Conservation (phyloP, 2,329 filamentous ascomycete species). For the Malbranchea zuffiana region DNA sequence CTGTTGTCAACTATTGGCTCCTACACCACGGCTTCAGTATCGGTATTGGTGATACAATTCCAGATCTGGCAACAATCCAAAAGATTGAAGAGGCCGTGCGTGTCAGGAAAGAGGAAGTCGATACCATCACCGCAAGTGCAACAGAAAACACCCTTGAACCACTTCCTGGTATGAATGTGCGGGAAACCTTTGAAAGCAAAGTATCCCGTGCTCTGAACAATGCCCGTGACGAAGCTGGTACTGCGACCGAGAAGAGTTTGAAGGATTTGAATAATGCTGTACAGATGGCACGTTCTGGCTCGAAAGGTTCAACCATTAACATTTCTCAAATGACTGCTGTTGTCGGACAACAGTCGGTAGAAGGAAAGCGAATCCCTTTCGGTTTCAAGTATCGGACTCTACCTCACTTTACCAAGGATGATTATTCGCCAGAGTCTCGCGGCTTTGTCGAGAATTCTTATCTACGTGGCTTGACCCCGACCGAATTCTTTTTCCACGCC, state of each 20-base stretch:
- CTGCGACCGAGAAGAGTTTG: slow-evolving; percentile 77
- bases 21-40: slow-evolving; percentile 95
- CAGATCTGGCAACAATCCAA: slow-evolving; percentile 70
- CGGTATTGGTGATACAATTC: slow-evolving; percentile 95
- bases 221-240: slow-evolving; percentile 93
- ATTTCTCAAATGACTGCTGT: slow-evolving; percentile 99
- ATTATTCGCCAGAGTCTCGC: slow-evolving; percentile 92
- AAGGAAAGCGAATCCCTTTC: slow-evolving; percentile 97
- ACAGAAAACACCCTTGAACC: slow-evolving; percentile 81
- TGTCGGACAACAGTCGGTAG: slow-evolving; percentile 94
- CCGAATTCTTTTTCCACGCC: slow-evolving; percentile 98
- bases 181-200: slow-evolving; percentile 96
- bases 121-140: slow-evolving; percentile 61
- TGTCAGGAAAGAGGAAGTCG: slow-evolving; percentile 70
- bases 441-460: slow-evolving; percentile 99
- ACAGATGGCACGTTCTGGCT: slow-evolving; percentile 90
- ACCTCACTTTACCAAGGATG: slow-evolving; percentile 97
- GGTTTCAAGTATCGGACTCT: slow-evolving; percentile 97
- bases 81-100: slow-evolving; percentile 76
- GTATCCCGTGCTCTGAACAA: slow-evolving; percentile 89
- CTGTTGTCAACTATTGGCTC: slow-evolving; percentile 94
- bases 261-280: slow-evolving; percentile 96
- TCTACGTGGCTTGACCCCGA: slow-evolving; percentile 83
- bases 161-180: slow-evolving; percentile 95
- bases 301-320: slow-evolving; percentile 98